A percentile compares a stretch with the other conserved stretches of the same genome.
phyloP scores from a whole-genome alignment of 2,329 filamentous ascomycete genomes.

The Epichloe aotearoae region DNA sequence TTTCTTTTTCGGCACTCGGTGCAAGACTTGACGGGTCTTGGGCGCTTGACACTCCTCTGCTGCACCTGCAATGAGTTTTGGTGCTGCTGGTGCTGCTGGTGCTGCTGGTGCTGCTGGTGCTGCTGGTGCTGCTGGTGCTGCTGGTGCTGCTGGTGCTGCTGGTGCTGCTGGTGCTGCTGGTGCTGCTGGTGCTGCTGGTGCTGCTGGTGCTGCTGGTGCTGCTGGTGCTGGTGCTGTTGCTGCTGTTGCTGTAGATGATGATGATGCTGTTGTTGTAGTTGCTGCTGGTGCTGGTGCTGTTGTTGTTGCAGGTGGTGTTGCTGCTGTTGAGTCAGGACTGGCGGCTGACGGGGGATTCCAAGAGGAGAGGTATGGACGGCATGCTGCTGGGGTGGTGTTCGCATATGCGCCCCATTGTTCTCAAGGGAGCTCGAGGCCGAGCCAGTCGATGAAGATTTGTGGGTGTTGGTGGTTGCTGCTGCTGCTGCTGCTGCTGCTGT shows the following conservation, averaged over 20 bases:
- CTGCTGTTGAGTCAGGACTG: slow-evolving; percentile 13
- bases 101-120: slow-evolving; percentile 11
- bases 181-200: too few relatives aligned
- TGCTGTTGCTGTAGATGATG: slow-evolving; percentile 12
- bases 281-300: slow-evolving; percentile 9
- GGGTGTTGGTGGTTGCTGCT: neutral
- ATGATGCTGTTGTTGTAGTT: slow-evolving; percentile 8
- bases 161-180: too few relatives aligned
- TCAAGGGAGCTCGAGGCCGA: slow-evolving; percentile 5
- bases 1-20: slow-evolving; percentile 45
- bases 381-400: slow-evolving; percentile 8
- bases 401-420: slow-evolving; percentile 3
- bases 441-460: slow-evolving; percentile 3
- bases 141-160: slow-evolving; percentile 15
- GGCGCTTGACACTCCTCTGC: slow-evolving; percentile 38
- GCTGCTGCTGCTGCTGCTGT: slow-evolving; percentile 1
- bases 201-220: too few relatives aligned
- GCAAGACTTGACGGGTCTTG: slow-evolving; percentile 42
- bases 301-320: slow-evolving; percentile 14
- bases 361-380: slow-evolving; percentile 4
- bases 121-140: slow-evolving; percentile 9
- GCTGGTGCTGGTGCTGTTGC: too few relatives aligned
- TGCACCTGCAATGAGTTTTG: slow-evolving; percentile 13
- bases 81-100: slow-evolving; percentile 10
- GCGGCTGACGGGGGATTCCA: slow-evolving; percentile 9